Evolutionary conservation across 2,329 filamentous ascomycete genomes (phyloP).

Genomic region (Pleoardoris graminearum): DNA sequence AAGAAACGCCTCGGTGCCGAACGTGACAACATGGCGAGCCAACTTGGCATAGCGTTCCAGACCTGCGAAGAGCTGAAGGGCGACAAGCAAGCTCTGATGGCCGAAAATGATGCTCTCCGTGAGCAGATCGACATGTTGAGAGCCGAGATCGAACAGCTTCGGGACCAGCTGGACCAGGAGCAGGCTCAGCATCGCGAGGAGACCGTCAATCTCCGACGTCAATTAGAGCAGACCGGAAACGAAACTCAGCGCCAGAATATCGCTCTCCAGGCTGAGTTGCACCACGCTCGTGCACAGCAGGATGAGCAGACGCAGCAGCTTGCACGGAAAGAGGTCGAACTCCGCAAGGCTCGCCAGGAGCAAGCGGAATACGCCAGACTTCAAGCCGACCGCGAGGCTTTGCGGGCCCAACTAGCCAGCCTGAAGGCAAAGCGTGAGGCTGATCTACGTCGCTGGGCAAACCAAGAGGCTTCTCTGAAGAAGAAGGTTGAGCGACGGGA

Average conservation of each 20-base stretch:
- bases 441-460: constrained; percentile 39
- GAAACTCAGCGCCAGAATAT: constrained; percentile 40
- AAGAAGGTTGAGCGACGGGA: constrained; percentile 41
- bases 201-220: constrained; percentile 38
- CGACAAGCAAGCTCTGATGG: constrained; percentile 47
- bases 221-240: constrained; percentile 39
- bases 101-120: constrained; percentile 44
- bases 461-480: constrained; percentile 38
- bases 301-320: constrained; percentile 44
- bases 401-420: constrained; percentile 74
- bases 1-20: constrained; percentile 66
- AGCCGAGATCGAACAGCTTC: constrained; percentile 41
- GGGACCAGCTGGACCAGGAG: constrained; percentile 38
- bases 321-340: constrained; percentile 37
- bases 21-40: constrained; percentile 66
- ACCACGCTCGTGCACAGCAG: constrained; percentile 36
- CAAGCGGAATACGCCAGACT: constrained; percentile 58
- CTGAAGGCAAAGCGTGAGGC: constrained; percentile 71
- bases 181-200: constrained; percentile 40
- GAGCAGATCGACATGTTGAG: constrained; percentile 42
- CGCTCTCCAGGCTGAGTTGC: constrained; percentile 38
- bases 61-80: constrained; percentile 57
- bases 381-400: constrained; percentile 68
- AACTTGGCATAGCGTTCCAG: constrained; percentile 63
- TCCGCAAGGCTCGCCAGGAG: constrained; percentile 42